Evolutionary conservation across 1,284 basidiomycete species (phyloP).

Genomic region (Ustilago esculenta): DNA sequence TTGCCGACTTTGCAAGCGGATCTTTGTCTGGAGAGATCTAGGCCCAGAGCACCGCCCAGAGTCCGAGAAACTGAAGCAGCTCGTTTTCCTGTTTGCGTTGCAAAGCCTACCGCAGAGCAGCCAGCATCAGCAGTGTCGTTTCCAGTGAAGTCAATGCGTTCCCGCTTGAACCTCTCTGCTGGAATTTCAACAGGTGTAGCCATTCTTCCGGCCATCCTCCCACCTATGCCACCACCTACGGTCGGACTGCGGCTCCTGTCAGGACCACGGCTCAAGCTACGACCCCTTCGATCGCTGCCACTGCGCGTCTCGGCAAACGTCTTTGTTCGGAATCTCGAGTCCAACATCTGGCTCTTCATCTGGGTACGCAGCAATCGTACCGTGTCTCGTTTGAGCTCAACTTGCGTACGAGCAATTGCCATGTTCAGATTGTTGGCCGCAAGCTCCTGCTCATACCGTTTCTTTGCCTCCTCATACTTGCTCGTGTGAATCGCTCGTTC

Average conservation of each 20-base stretch:
- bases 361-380: slow-evolving; percentile 5
- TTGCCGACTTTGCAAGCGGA: slow-evolving; percentile 7
- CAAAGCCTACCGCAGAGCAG: neutral
- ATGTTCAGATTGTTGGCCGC: neutral
- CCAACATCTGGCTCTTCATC: neutral
- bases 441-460: neutral
- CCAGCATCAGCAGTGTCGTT: neutral
- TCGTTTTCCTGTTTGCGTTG: neutral
- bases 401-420: neutral
- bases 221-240: neutral
- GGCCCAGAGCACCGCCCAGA: neutral
- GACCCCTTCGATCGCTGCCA: slow-evolving; percentile 6
- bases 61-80: neutral
- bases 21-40: no score
- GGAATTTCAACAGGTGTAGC: no score
- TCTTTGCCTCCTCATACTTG: neutral
- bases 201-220: no score
- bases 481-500: neutral
- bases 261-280: neutral
- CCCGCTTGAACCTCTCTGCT: slow-evolving; percentile 1
- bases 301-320: neutral
- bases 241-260: slow-evolving; percentile 2
- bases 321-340: neutral
- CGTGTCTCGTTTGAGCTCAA: slow-evolving; percentile 10
- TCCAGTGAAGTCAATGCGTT: slow-evolving; percentile 1